Conservation (phyloP, 1,284 basidiomycete genomes). For the Ustilago shanxiensis region DNA sequence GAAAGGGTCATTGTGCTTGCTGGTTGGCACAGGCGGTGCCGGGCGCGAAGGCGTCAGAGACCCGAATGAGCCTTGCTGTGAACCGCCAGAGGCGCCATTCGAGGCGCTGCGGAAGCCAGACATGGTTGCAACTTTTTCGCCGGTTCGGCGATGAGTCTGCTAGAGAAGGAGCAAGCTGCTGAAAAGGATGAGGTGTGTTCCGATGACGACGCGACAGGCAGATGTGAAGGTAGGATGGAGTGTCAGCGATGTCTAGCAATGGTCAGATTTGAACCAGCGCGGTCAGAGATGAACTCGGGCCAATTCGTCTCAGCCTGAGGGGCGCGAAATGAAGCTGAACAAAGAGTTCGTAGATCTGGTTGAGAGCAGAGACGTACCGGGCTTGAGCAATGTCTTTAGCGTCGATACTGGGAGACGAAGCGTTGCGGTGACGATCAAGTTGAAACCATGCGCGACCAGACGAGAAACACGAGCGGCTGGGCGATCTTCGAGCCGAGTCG, state of each 20-base stretch:
- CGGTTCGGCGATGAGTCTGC: neutral
- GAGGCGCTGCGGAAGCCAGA: constrained; percentile 45
- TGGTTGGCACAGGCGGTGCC: constrained; percentile 60
- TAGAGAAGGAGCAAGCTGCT: neutral
- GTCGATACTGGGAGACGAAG: neutral
- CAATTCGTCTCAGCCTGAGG: neutral
- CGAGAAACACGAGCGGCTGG: neutral
- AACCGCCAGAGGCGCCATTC: constrained; percentile 21
- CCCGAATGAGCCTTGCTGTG: constrained; percentile 40
- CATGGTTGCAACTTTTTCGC: constrained; percentile 23
- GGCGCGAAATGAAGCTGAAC: neutral
- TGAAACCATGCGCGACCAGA: neutral
- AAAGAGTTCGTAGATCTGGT: neutral
- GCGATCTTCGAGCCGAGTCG: neutral
- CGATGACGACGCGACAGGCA: neutral
- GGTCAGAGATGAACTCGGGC: neutral
- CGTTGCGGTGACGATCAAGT: neutral
- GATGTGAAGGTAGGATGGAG: neutral
- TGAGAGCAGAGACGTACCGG: neutral
- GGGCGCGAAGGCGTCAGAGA: constrained; percentile 63
- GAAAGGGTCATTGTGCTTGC: constrained; percentile 56
- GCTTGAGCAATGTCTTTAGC: neutral
- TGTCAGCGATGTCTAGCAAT: neutral
- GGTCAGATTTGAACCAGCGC: too few species aligned
- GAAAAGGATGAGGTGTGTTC: neutral